Base-by-base conservation (phyloP, 208 protist genomes). In the Porcisia hertigi region DNA sequence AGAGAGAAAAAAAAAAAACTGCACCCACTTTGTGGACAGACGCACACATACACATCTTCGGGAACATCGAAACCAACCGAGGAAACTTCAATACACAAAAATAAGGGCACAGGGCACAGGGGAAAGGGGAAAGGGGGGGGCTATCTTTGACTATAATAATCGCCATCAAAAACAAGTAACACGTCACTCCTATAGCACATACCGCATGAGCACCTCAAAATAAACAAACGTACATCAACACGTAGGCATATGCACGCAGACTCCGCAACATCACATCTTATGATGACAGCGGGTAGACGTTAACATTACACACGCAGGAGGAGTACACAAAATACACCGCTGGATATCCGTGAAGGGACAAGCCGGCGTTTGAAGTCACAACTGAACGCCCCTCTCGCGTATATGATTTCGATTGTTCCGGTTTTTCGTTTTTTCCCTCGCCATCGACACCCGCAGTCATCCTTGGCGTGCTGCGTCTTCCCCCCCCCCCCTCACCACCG, bases 81-180 rank as follows among this genome's bases (percentile, higher is more conserved):
- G 36, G 9, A 67, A 18, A 52, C 30, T 16, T 23, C 41, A 49
- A 25, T 7, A 20, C 39, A 36, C 62, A 76, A 60, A 2, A 79
- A 62, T n/a, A n/a, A n/a, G n/a, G n/a, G n/a, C n/a, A n/a, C n/a
- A n/a, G n/a, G n/a, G n/a, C n/a, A n/a, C n/a, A 60, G 67, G 81
- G 54, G 77, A 75, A 49, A 54, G 43, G 57, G n/a, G 43, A 34
- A 49, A 71, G 75, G 64, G 12, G 76, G 25, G 41, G 8, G 18
- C 30, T 18, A 70, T 41, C 41, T 43, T n/a, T n/a, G 36, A 16
- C 20, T 11, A 47, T 45, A 12, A 16, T n/a, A 9, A n/a, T 67
- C 41, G 53, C 62, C 47, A 30, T 41, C 73, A 80, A 9, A 65
- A n/a, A 6, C 34, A 58, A 75, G 25, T 30, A 49, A 18, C 43